Base-by-base conservation (phyloP, 164 flowering plant species). In the Aristolochia contorta region DNA sequence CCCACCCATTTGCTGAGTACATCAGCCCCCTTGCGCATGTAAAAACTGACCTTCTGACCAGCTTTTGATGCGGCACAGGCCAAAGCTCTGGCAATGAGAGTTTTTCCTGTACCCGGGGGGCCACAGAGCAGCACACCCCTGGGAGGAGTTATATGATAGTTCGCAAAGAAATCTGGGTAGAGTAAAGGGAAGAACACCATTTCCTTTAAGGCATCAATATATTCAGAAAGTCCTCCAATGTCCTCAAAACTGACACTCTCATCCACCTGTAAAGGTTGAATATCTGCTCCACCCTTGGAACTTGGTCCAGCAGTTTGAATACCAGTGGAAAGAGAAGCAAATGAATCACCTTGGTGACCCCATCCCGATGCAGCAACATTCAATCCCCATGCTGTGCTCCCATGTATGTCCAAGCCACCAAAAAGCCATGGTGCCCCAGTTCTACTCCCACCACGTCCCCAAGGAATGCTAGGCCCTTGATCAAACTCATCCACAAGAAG, bases 1-100 rank as follows among this genome's bases (percentile, higher is more conserved):
- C 99, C 99, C 58, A 94, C 97, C 99, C 99, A 94, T 69, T 94
- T 94, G 78, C 99, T 94, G 56, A 94, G 96, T 57, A 94, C 99
- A 74, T 94, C 99, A 67, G 99, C 99, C 71, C 99, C 99, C 68
- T 94, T 94, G 0, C 99, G 90, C 99, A 94, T 94, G 79, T 94
- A 94, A 77, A 94, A 94, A 63, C 97, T 94, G 45, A 94, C 99
- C 72, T 94, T 94, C 79, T 91, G 96, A 61, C 99, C 97, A 71
- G 99, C 99, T 69, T 87, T 94, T 61, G 99, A 94, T 68, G 99
- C 99, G 74, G 99, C 93, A 84, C 87, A 94, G 58, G 99, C 99
- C 69, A 94, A 80, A 53, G 99, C 99, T 67, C 99, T 79, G 27
- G 99, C 99, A 73, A 94, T 89, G 54, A 94, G 72, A 54, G 99